Evolutionary conservation across 2,329 filamentous ascomycete genomes (phyloP).

Genomic region (Conoideocrella luteorostrata): DNA sequence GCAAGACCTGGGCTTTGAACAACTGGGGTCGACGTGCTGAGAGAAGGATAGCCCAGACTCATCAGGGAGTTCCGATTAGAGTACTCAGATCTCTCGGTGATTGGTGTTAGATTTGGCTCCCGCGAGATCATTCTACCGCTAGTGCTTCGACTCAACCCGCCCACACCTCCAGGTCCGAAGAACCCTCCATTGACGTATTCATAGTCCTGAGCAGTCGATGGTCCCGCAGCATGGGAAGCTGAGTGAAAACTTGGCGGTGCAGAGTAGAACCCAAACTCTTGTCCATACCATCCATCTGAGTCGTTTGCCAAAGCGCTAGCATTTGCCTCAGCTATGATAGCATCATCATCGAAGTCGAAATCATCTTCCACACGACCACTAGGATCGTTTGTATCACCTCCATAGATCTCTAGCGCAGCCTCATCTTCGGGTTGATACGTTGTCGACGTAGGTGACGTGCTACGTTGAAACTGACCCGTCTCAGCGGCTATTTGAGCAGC

Average conservation of each 20-base stretch:
- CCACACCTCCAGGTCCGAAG: conserved; percentile 65
- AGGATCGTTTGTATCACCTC: conserved; percentile 32
- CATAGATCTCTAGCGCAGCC: conserved; percentile 3
- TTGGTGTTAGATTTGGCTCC: conserved; percentile 90
- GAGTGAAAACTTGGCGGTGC: conserved; percentile 39
- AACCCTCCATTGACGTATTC: conserved; percentile 78
- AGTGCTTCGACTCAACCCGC: conserved; percentile 54
- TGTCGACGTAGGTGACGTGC: conserved; percentile 34
- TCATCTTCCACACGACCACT: conserved; percentile 57
- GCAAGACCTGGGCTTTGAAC: conserved; percentile 68
- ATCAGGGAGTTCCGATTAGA: conserved; percentile 90
- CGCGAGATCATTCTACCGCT: conserved; percentile 70
- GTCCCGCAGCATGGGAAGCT: conserved; percentile 36
- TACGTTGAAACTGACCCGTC: conserved; percentile 67
- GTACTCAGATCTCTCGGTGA: conserved; percentile 93
- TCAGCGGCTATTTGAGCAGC: conserved; percentile 72
- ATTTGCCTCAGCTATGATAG: conserved; percentile 91
- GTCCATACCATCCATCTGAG: conserved; percentile 87
- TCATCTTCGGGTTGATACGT: conserved; percentile 6
- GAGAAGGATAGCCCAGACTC: conserved; percentile 47
- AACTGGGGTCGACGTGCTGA: conserved; percentile 34
- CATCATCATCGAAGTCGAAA: conserved; percentile 72
- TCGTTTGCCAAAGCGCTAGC: conserved; percentile 89
- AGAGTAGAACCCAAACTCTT: conserved; percentile 95
- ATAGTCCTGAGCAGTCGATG: conserved; percentile 29